Conservation (phyloP, 2,329 filamentous ascomycete genomes). For the Colletotrichum somersetense region DNA sequence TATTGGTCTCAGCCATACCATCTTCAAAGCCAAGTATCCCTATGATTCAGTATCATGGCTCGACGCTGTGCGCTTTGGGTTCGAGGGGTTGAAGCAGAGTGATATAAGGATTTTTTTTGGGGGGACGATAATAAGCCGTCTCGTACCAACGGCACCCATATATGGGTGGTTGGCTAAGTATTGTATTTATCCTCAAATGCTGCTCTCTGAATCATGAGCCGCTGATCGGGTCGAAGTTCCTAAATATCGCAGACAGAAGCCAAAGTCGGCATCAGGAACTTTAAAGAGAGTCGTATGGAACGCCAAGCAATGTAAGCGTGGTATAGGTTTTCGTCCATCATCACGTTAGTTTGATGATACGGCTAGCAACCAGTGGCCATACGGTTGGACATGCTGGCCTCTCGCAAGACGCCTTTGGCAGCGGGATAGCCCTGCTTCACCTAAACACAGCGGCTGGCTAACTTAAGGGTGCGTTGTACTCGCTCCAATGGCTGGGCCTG, state of each 20-base stretch:
- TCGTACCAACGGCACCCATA: constrained; percentile 56
- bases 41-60: constrained; percentile 45
- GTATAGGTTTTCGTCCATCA: background rate
- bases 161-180: constrained; percentile 52
- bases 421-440: constrained; percentile 47
- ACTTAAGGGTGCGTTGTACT: constrained; percentile 35
- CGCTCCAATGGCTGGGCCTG: constrained; percentile 55
- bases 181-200: constrained; percentile 53
- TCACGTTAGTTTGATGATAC: background rate
- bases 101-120: constrained; percentile 65
- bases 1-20: constrained; percentile 19
- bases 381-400: constrained; percentile 69
- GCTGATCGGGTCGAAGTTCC: constrained; percentile 53
- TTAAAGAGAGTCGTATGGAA: constrained; percentile 19
- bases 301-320: constrained; percentile 49
- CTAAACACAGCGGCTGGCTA: background rate
- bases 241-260: constrained; percentile 59
- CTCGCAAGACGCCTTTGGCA: constrained; percentile 61
- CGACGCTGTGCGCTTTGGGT: constrained; percentile 45
- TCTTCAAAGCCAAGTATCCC: constrained; percentile 39
- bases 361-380: constrained; percentile 50
- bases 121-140: constrained; percentile 67
- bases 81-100: constrained; percentile 22
- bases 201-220: constrained; percentile 51
- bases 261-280: constrained; percentile 45